Evolutionary conservation across 768 basidiomycete species (phyloP).

Genomic region (Suillus americanus): DNA sequence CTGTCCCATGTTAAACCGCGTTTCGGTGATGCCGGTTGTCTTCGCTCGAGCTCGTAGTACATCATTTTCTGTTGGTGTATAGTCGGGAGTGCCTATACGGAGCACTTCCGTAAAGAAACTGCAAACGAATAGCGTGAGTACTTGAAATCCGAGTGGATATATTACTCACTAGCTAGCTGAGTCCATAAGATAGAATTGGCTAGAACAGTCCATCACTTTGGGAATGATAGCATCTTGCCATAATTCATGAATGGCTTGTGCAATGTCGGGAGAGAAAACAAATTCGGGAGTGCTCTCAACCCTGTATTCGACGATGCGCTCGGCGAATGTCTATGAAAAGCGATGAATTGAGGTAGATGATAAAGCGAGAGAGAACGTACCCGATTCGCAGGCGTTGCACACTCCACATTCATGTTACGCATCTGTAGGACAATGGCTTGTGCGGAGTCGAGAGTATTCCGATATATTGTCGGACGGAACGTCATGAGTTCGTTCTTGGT

Average conservation of each 20-base stretch:
- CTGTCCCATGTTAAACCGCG: conserved; percentile 71
- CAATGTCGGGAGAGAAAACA: conserved; percentile 61
- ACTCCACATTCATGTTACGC: conserved; percentile 83
- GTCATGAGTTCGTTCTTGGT: conserved; percentile 71
- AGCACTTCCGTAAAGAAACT: conserved; percentile 86
- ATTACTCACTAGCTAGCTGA: conserved; percentile 80
- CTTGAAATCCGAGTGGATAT: neutral
- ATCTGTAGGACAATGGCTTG: conserved; percentile 84
- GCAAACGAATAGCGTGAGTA: conserved; percentile 1
- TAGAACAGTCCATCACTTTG: conserved; percentile 53
- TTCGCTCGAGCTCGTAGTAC: conserved; percentile 87
- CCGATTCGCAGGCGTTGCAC: conserved; percentile 63
- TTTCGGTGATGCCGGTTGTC: conserved; percentile 90
- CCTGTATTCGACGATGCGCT: conserved; percentile 61
- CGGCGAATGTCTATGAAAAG: conserved; percentile 44
- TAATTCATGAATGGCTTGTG: conserved; percentile 64
- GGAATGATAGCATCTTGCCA: conserved; percentile 68
- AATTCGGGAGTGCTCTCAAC: conserved; percentile 41
- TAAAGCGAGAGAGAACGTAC: conserved; percentile 14
- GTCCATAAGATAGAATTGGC: conserved; percentile 93
- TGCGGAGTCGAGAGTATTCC: conserved; percentile 86
- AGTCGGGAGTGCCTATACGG: conserved; percentile 81
- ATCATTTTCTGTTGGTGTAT: conserved; percentile 83
- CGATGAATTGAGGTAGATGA: neutral
- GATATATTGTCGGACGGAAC: conserved; percentile 78